Evolutionary conservation across 2,329 filamentous ascomycete species (phyloP).

Genomic region (Pyrenophora graminea): DNA sequence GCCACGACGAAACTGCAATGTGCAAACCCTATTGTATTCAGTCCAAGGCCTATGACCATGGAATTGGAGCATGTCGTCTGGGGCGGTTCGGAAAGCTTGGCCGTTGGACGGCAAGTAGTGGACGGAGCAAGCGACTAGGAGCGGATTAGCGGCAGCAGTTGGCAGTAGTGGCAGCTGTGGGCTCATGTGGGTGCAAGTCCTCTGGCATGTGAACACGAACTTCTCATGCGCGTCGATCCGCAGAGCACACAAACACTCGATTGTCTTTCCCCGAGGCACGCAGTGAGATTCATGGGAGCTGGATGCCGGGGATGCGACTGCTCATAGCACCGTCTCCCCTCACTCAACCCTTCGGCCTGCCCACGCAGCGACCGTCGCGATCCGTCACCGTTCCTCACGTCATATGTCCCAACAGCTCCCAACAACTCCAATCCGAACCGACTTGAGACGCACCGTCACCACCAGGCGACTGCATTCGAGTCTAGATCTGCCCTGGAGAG

Average conservation of each 20-base stretch:
- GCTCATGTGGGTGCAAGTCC: neutral
- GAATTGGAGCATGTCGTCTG: neutral
- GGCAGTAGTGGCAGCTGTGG: neutral
- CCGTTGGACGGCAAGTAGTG: neutral
- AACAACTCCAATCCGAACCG: constrained; percentile 9
- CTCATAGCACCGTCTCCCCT: constrained; percentile 14
- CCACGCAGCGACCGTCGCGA: constrained; percentile 5
- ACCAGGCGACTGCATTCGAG: neutral
- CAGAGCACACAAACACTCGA: neutral
- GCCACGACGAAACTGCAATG: too few relatives aligned
- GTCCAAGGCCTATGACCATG: too few relatives aligned
- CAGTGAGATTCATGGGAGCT: constrained; percentile 1
- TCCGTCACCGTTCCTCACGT: constrained; percentile 15
- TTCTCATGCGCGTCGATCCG: constrained; percentile 3
- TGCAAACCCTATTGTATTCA: too few relatives aligned
- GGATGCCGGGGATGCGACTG: constrained; percentile 19
- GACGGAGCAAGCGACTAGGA: too few relatives aligned
- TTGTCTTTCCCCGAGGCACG: neutral
- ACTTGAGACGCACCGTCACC: neutral
- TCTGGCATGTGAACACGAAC: constrained; percentile 10
- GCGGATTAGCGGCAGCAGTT: too few relatives aligned
- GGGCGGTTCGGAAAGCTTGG: constrained; percentile 4
- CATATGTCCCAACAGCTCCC: constrained; percentile 18
- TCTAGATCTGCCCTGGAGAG: neutral
- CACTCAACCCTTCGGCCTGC: neutral